Base-by-base conservation (phyloP, 164 flowering plant species). In the Vitis rotundifolia region DNA sequence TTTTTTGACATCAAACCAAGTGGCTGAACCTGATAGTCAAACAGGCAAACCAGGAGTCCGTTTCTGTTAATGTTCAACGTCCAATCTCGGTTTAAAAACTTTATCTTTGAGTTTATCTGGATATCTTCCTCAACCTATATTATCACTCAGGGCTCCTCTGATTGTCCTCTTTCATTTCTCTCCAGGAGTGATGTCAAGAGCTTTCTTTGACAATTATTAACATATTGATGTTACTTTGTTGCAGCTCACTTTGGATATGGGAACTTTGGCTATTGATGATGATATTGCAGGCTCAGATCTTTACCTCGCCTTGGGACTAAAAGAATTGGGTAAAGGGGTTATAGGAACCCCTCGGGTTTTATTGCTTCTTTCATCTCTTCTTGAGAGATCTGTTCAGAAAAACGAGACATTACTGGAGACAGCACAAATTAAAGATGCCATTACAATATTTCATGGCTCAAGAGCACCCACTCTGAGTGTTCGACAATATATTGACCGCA, bases 391-490 rank as follows among this genome's bases (percentile, higher is more conserved):
- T 19, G 80, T 92, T 49, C 80, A 84, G 71, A 82, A 75, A 64
- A 91, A 87, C 75, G 97, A 89, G 63, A 81, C 63, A 65, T 61
- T 80, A 48, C 53, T 86, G 37, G 87, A 87, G 68, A 59, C 82
- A 26, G 57, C 78, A 48, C 65, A 86, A 54, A 81, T 69, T 68
- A 82, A 84, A 75, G 92, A 86, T 22, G 72, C 29, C 3, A 48
- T 87, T 26, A 87, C 99, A 2, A 67, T 87, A 12, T 94, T 92
- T 74, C 91, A 94, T 75, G 97, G 97, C 60, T 68, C 75, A 26
- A 82, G 88, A 76, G 89, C 88, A 31, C 97, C 99, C 8, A 64
- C 77, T 18, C 49, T 92, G 57, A 75, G 86, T 76, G 85, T 94
- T 63, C 81, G 71, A 61, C 89, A 87, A 37, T 94, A 94, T 62